Percentiles rank a stretch among this genome's conserved stretches.
These are phyloP conservation scores for Entomortierella beljakovae DNA, from an alignment of 192 early-diverging fungal genomes.

Conservation along the genomic window DNA sequence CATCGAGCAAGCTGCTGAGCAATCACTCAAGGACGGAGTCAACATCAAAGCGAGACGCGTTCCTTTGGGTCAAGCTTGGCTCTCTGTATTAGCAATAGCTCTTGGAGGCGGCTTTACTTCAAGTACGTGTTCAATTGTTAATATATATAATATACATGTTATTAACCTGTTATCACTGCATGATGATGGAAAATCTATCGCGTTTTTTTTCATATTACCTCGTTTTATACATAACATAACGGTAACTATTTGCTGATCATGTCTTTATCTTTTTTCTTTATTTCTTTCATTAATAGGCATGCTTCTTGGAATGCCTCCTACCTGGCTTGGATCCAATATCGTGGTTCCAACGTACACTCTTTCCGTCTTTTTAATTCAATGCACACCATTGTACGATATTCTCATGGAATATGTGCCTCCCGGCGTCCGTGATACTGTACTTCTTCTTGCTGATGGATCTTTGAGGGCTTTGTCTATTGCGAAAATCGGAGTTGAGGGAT, in stretches of 20 bases:
- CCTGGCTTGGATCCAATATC: constrained; percentile 54
- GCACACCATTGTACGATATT: constrained; percentile 39
- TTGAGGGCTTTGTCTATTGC: constrained; percentile 41
- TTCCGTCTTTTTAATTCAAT: constrained; percentile 43
- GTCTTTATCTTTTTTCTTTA: neutral
- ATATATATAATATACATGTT: neutral
- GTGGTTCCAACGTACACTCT: constrained; percentile 44
- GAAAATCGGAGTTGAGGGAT: constrained; percentile 46
- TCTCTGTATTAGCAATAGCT: constrained; percentile 45
- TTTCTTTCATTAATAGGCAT: constrained; percentile 21
- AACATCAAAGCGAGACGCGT: constrained; percentile 8
- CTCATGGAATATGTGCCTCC: constrained; percentile 30
- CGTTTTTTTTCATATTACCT: too few species aligned
- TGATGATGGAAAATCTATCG: too few species aligned
- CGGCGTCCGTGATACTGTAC: constrained; percentile 23
- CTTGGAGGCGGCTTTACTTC: constrained; percentile 46
- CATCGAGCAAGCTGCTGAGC: constrained; percentile 36
- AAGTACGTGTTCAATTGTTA: constrained; percentile 18
- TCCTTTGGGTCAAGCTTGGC: constrained; percentile 31
- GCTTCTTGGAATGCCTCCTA: constrained; percentile 50
- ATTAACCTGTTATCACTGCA: neutral
- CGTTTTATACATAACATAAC: too few species aligned
- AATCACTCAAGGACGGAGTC: constrained; percentile 27
- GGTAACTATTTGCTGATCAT: neutral
- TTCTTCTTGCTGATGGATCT: constrained; percentile 37